Evolutionary conservation across 2,329 filamentous ascomycete species (phyloP).

Genomic region (Fusarium pseudocircinatum): DNA sequence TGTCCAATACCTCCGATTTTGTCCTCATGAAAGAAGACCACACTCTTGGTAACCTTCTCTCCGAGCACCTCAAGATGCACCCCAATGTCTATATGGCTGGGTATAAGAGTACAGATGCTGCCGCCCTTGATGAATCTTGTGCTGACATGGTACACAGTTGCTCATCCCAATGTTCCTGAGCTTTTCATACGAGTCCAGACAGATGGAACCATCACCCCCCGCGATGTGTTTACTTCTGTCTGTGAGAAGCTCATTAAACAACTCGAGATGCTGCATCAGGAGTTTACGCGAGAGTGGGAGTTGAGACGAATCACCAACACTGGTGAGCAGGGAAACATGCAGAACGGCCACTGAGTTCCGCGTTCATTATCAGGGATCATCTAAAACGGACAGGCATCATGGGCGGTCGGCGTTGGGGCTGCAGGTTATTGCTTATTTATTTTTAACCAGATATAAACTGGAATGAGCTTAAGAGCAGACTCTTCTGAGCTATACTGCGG

Average conservation of each 20-base stretch:
- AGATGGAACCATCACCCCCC: conserved; percentile 87
- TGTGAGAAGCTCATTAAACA: conserved; percentile 86
- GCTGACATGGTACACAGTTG: conserved; percentile 50
- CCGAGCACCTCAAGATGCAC: conserved; percentile 85
- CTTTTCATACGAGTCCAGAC: conserved; percentile 86
- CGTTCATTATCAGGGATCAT: conserved; percentile 10
- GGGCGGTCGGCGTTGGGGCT: conserved; percentile 42
- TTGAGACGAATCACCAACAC: conserved; percentile 84
- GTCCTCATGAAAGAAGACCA: conserved; percentile 97
- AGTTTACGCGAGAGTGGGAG: conserved; percentile 94
- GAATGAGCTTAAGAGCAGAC: conserved; percentile 31
- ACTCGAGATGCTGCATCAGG: conserved; percentile 80
- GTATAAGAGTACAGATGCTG: conserved; percentile 77
- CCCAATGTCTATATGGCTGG: conserved; percentile 88
- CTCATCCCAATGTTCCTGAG: conserved; percentile 69
- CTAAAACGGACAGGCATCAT: conserved; percentile 30
- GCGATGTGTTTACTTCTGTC: conserved; percentile 82
- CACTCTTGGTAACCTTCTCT: conserved; percentile 90
- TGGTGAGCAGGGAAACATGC: conserved; percentile 63
- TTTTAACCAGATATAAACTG: conserved; percentile 26
- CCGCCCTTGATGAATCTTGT: no score
- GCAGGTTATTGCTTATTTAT: conserved; percentile 35
- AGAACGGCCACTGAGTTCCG: conserved; percentile 47
- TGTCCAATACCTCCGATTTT: conserved; percentile 95
- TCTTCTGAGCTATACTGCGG: conserved; percentile 17